These are phyloP conservation scores for Zygoascus sp. DNA, from an alignment of 1,139 yeast species.

Conservation along the genomic window DNA sequence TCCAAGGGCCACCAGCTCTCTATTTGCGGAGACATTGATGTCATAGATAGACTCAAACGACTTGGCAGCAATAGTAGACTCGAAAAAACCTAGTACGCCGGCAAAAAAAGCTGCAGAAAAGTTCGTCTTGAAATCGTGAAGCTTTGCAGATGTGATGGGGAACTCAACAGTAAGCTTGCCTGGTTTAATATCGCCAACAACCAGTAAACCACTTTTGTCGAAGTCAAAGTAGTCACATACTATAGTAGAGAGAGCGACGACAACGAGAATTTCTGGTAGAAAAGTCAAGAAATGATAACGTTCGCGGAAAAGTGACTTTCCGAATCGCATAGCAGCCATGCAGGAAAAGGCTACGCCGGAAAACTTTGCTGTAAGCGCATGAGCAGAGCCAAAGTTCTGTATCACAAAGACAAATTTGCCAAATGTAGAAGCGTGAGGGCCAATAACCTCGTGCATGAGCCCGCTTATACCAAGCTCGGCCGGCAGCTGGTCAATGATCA, in stretches of 20 bases:
- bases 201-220: slow-evolving; percentile 54
- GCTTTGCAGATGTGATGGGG: slow-evolving; percentile 42
- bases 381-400: slow-evolving; percentile 39
- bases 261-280: slow-evolving; percentile 79
- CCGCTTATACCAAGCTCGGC: slow-evolving; percentile 63
- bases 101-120: slow-evolving; percentile 53
- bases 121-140: slow-evolving; percentile 35
- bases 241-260: slow-evolving; percentile 60
- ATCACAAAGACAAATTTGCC: slow-evolving; percentile 61
- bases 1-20: slow-evolving; percentile 79
- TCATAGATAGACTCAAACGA: slow-evolving; percentile 37
- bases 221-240: slow-evolving; percentile 54
- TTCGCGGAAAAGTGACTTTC: slow-evolving; percentile 18
- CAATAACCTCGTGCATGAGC: slow-evolving; percentile 42
- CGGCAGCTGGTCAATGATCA: slow-evolving; percentile 74
- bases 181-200: slow-evolving; percentile 63
- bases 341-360: slow-evolving; percentile 33
- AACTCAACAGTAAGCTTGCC: slow-evolving; percentile 43
- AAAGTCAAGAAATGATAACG: slow-evolving; percentile 28
- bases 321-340: slow-evolving; percentile 30
- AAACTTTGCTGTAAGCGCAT: slow-evolving; percentile 33
- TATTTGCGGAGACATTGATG: slow-evolving; percentile 37
- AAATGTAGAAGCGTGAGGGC: slow-evolving; percentile 67
- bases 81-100: slow-evolving; percentile 88
- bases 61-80: slow-evolving; percentile 89